Conservation (phyloP, 306 rosid genomes). For the Elaeagnus macrophylla region DNA sequence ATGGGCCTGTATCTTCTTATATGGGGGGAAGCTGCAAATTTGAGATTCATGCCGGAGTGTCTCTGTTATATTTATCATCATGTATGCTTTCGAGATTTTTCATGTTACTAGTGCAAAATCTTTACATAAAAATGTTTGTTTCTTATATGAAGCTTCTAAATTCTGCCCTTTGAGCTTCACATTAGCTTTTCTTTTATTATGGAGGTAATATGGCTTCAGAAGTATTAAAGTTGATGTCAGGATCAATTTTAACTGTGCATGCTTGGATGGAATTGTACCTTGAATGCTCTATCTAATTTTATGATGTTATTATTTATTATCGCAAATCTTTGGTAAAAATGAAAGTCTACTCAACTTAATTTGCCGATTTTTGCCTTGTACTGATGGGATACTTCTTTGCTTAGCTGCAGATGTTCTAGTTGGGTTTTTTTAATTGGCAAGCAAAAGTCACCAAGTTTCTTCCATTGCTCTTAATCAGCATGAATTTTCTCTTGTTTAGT, state of each 20-base stretch:
- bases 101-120: neutral
- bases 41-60: conserved; percentile 99
- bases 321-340: too few relatives aligned
- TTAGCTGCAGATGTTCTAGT: too few relatives aligned
- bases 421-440: too few relatives aligned
- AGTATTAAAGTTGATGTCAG: neutral
- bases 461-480: neutral
- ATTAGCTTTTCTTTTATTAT: neutral
- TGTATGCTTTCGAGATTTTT: conserved; percentile 32
- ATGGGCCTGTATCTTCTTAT: conserved; percentile 96
- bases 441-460: too few relatives aligned
- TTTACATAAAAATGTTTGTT: neutral
- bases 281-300: too few relatives aligned
- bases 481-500: too few relatives aligned
- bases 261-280: too few relatives aligned
- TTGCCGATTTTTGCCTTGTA: too few relatives aligned
- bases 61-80: conserved; percentile 98
- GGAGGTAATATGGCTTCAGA: neutral
- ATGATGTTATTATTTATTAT: too few relatives aligned
- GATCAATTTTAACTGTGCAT: too few relatives aligned
- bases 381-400: too few relatives aligned
- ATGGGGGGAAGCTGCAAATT: conserved; percentile 99
- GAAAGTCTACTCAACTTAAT: too few relatives aligned
- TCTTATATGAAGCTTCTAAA: neutral
- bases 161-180: neutral